These are phyloP conservation scores for Haplosporangium sp. DNA, from an alignment of 371 early-diverging fungal genomes.

Conservation along the genomic window DNA sequence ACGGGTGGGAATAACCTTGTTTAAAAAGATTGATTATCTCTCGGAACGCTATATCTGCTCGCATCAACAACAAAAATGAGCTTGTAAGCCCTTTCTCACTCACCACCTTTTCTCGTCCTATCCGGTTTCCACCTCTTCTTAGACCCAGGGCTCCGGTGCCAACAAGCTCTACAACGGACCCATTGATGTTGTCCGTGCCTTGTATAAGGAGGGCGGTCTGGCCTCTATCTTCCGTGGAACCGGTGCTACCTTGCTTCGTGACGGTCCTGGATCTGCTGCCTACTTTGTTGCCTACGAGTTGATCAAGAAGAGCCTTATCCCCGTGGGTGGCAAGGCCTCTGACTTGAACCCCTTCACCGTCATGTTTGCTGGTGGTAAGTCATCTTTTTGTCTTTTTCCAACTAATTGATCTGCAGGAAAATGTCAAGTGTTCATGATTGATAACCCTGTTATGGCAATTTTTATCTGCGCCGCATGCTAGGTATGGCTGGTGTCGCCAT, in stretches of 20 bases:
- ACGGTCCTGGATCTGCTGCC: conserved; percentile 96
- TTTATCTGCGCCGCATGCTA: conserved; percentile 1
- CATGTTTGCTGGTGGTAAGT: conserved; percentile 93
- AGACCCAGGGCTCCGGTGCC: conserved; percentile 51
- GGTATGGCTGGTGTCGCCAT: conserved; percentile 85
- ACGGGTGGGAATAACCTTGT: too few species aligned
- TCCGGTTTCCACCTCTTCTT: neutral
- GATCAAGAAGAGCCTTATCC: conserved; percentile 85
- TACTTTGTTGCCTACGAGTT: conserved; percentile 97
- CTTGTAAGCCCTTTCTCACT: too few species aligned
- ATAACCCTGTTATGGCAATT: neutral
- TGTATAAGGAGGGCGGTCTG: conserved; percentile 85
- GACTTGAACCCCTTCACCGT: conserved; percentile 83
- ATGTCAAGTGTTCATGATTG: neutral
- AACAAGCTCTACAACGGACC: conserved; percentile 85
- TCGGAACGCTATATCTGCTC: too few species aligned
- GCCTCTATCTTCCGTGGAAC: conserved; percentile 92
- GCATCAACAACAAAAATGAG: neutral
- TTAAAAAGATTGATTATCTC: too few species aligned
- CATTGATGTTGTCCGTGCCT: conserved; percentile 76
- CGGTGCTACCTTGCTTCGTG: conserved; percentile 92
- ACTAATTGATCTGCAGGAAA: neutral
- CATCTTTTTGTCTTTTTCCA: neutral
- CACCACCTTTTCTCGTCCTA: neutral
- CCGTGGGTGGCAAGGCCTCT: conserved; percentile 74